Evolutionary conservation across 495 filamentous ascomycete genomes (phyloP), one percentile per base, ranked within the genome.

Genomic region (Daldinia concentrica): DNA sequence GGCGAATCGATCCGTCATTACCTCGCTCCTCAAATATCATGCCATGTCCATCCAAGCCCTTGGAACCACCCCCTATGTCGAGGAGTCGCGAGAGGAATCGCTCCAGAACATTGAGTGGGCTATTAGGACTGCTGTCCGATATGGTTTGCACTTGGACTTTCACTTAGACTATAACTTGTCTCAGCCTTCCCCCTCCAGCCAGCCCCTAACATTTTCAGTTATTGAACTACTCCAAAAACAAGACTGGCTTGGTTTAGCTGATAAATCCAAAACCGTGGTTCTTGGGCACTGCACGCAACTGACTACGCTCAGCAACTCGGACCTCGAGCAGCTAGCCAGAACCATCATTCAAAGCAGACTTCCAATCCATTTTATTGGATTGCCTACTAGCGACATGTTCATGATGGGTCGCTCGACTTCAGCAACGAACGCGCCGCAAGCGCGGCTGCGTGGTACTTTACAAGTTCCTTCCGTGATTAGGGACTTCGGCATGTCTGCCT

Each of bases 61-160:
- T 36, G 91, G 91, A 1, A 89, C 86, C 26, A 90, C 90, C 4
- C 92, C 90, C 0, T 93, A 93, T 69, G 90, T 93, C 4, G 92
- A 94, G 73, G 61, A 78, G 6, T 82, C 82, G 30, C 69, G 79
- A 24, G 79, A 80, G 4, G 79, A 81, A 1, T 82, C 82, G 55
- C 83, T 86, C 54, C 72, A 69, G 56, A 93, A 93, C 67, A 86
- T 93, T 45, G 77, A 85, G 4, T 93, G 88, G 87, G 86, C 90
- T 3, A 77, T 90, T 48, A 8, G 24, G 7, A 22, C 43, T 11
- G 43, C 43, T 22, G 2, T 48, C 4, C n/a, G 17, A 48, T 11
- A 48, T 48, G 43, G 43, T 17, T 19, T 48, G 9, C 43, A 48
- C 19, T 48, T 48, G 8, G 43, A 48, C 17, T 48, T 48, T 2